Evolutionary conservation across 495 filamentous ascomycete genomes (phyloP).

Genomic region (Penicillium salamii): DNA sequence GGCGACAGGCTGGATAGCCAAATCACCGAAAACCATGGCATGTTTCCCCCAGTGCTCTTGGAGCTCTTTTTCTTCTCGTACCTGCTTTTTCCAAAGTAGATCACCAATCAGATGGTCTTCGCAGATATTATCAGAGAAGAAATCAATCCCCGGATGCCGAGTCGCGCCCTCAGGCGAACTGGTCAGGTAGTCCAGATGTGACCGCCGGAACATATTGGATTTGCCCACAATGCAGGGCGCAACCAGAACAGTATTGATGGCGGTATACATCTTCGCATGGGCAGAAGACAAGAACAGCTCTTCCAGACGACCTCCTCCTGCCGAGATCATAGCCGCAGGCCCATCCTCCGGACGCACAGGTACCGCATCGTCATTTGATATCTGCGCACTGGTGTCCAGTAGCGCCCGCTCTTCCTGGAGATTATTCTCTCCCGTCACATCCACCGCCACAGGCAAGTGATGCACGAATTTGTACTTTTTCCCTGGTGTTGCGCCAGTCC

Average conservation of each 20-base stretch:
- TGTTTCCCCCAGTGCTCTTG: constrained; percentile 68
- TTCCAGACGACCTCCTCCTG: constrained; percentile 80
- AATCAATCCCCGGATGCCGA: constrained; percentile 71
- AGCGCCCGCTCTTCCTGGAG: constrained; percentile 40
- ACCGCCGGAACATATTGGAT: constrained; percentile 95
- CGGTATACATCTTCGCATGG: constrained; percentile 97
- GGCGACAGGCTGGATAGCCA: constrained; percentile 86
- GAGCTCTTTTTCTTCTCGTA: constrained; percentile 41
- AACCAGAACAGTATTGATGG: constrained; percentile 88
- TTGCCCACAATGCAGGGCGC: constrained; percentile 96
- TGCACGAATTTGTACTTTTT: constrained; percentile 91
- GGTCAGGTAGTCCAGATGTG: constrained; percentile 83
- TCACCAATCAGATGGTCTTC: constrained; percentile 97
- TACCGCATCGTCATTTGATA: constrained; percentile 3
- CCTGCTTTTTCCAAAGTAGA: constrained; percentile 69
- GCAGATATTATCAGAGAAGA: constrained; percentile 94
- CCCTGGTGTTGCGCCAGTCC: constrained; percentile 47
- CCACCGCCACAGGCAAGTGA: constrained; percentile 83
- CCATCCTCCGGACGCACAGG: constrained; percentile 22
- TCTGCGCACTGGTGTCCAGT: constrained; percentile 24
- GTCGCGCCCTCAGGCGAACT: constrained; percentile 35
- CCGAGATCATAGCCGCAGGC: constrained; percentile 26
- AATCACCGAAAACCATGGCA: constrained; percentile 75
- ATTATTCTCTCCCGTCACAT: constrained; percentile 49
- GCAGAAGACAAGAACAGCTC: constrained; percentile 91